A percentile compares a stretch with the other conserved stretches of the same genome.
phyloP scores from a whole-genome alignment of 805 yeast genomes.

The Pichia cephalocereana region DNA sequence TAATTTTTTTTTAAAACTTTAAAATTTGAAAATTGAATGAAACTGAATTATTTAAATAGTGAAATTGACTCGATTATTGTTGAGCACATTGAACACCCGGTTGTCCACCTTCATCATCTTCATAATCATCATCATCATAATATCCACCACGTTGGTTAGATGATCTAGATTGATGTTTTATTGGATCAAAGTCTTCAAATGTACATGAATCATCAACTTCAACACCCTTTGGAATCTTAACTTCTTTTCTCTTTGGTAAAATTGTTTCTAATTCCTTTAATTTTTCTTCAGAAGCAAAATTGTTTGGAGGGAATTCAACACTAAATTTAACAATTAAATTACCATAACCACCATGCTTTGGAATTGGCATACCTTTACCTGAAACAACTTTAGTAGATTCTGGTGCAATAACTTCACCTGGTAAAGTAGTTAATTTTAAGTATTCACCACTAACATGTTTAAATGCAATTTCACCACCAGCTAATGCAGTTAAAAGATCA shows the following conservation, averaged over 20 bases:
- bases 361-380: constrained; percentile 96
- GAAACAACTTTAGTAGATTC: constrained; percentile 73
- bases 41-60: neutral
- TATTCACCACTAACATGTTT: constrained; percentile 90
- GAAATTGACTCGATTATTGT: constrained; percentile 38
- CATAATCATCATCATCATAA: constrained; percentile 36
- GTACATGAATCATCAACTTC: constrained; percentile 59
- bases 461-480: constrained; percentile 88
- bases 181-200: constrained; percentile 21
- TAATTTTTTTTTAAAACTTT: neutral
- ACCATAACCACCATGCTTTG: constrained; percentile 82
- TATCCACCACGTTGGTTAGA: constrained; percentile 37
- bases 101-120: constrained; percentile 46
- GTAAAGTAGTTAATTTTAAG: constrained; percentile 70
- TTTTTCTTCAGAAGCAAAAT: constrained; percentile 68
- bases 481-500: constrained; percentile 88
- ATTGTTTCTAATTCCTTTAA: constrained; percentile 63
- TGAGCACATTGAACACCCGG: constrained; percentile 91
- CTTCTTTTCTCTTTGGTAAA: constrained; percentile 66
- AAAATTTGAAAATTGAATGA: neutral
- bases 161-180: constrained; percentile 23
- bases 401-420: constrained; percentile 92
- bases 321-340: constrained; percentile 78
- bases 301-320: constrained; percentile 75
- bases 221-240: constrained; percentile 58